Base-by-base conservation (phyloP, 306 rosid species). In the Calophaca sinica region DNA sequence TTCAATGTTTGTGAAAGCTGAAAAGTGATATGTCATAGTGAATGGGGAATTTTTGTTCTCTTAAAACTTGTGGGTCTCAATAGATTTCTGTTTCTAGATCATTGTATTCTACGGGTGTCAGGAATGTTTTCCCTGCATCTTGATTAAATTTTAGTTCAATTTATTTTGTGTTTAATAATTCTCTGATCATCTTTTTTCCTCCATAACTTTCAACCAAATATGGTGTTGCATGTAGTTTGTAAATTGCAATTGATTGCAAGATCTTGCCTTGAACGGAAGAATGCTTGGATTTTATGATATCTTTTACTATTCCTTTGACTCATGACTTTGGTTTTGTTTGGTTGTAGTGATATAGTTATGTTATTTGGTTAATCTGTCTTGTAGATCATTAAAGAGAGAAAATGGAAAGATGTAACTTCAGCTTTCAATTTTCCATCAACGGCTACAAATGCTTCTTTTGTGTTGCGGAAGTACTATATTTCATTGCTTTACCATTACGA, bases 401-500 rank as follows among this genome's bases (percentile, higher is more conserved):
- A 78, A 83, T 94, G 98, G 98, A 94, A 94, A 86, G 96, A 91
- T n/a, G 88, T 94, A 58, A 90, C 98, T 1, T 77, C 89, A 15
- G 87, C 81, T 59, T 94, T 94, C 83, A 90, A 91, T 81, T 94
- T 94, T 73, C 98, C 98, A 26, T 90, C 97, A 8, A 94, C 98
- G 2, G 97, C 98, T 33, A 91, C 98, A 13, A 91, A 94, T 80
- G 97, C 98, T 35, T 90, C 98, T 53, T 94, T 88, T 80, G 96
- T 94, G 77, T 70, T 94, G 80, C 79, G 98, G 73, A 94, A 91
- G 86, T 90, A 94, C 84, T 94, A 91, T 84, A 5, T 78, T 68
- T 87, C 88, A 13, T 79, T 94, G 87, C 96, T 94, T 63, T 87
- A 63, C 73, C 97, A 94, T 76, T 91, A 85, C 7, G 98, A 94